phyloP scores from a whole-genome alignment of 2,329 filamentous ascomycete genomes.

The Alternaria alternata region DNA sequence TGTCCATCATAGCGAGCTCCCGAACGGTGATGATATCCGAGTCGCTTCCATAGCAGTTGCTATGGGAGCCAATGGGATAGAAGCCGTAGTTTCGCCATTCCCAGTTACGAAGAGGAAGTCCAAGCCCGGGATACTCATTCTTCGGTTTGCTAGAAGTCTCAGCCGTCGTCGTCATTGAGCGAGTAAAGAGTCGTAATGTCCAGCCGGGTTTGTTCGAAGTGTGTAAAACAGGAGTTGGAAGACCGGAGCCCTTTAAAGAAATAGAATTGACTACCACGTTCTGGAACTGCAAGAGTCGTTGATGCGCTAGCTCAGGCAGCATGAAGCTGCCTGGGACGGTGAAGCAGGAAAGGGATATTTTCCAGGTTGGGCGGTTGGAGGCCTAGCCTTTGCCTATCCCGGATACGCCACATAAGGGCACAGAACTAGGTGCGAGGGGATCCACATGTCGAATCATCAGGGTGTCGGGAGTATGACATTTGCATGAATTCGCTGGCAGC shows the following conservation, averaged over 20 bases:
- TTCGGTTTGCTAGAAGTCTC: not conserved
- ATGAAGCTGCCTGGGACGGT: not conserved
- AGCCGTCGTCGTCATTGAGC: not conserved
- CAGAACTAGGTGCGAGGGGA: not conserved
- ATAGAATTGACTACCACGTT: too few relatives aligned
- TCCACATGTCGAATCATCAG: not conserved
- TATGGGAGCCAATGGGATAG: slow-evolving; percentile 30
- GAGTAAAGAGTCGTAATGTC: not conserved
- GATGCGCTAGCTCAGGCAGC: not conserved
- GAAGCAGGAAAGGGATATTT: not conserved
- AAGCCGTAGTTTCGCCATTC: not conserved
- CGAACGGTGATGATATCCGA: slow-evolving; percentile 41
- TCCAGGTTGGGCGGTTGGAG: not conserved
- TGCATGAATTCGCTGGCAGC: not conserved
- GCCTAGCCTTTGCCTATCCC: slow-evolving; percentile 1
- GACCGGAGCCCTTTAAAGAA: not conserved
- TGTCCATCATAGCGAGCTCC: slow-evolving; percentile 50
- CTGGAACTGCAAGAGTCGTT: not conserved
- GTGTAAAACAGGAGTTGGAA: not conserved
- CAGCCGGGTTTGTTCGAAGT: too few relatives aligned
- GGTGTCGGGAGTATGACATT: not conserved
- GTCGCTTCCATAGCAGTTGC: not conserved
- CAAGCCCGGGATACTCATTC: slow-evolving; percentile 29
- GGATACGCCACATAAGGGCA: not conserved
- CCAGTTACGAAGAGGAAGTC: slow-evolving; percentile 23